Evolutionary conservation across 2,329 filamentous ascomycete species (phyloP), one percentile per base, ranked within the genome.

Genomic region (Myriosclerotinia curreyana): DNA sequence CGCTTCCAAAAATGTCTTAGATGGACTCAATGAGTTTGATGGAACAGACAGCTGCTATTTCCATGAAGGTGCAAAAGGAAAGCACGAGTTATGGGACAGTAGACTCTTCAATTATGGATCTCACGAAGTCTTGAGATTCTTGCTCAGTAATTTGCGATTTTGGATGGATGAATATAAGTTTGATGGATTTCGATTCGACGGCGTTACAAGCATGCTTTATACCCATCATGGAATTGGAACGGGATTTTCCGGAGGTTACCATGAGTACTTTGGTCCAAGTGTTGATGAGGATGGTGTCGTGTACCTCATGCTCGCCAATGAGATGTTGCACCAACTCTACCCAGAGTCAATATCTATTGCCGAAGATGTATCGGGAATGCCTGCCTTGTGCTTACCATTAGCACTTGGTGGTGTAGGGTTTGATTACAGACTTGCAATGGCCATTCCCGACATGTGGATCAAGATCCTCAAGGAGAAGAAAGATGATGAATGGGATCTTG

Each of bases 121-220:
- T 72, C 92, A 98, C 73, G 95, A 99, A 75, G 95, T 99, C 28
- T 77, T 98, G 75, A 86, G 95, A n/a, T 99, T 99, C 78, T 80
- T 99, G 53, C 81, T 99, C 34, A 97, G 93, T 76, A 99, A 99
- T 75, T 79, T 99, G 65, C 86, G 94, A 31, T 99, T 96, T 80
- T 99, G 95, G 93, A 98, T 99, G 93, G 94, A 98, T 64, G 93
- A 97, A 78, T 99, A 97, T 74, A 81, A 86, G 49, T 98, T 99
- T 74, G 95, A 99, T 74, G 95, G 95, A 31, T 99, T 98, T 83
- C 86, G 95, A 50, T 99, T 99, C 72, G 95, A 99, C 71, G 95
- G 95, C 69, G 95, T 99, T 60, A 99, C 95, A 1, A 97, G 93
- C 79, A 99, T 99, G 92, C 87, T 99, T 64, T 99, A 99, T 77